Conservation (phyloP, 108 stramenopile genomes). For the Phaeodactylum tricornutum region DNA sequence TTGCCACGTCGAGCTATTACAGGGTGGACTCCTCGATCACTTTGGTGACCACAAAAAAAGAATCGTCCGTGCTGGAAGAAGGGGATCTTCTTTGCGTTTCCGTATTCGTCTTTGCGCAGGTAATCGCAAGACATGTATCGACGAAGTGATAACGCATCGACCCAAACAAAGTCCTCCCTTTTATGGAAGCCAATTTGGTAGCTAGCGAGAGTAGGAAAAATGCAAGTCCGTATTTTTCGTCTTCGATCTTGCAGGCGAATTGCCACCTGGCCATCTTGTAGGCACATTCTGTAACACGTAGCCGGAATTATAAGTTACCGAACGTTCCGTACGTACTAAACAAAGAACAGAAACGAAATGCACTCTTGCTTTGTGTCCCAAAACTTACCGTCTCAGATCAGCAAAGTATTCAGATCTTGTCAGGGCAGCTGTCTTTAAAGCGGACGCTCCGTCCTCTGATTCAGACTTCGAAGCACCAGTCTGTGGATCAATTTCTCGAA, state of each 20-base stretch:
- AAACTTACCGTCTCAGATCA: not conserved
- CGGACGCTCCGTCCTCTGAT: not conserved
- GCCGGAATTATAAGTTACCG: not conserved
- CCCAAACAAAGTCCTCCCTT: slow-evolving; percentile 37
- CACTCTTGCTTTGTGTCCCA: not conserved
- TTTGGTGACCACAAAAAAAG: slow-evolving; percentile 51
- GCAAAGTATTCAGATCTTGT: not conserved
- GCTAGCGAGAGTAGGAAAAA: slow-evolving; percentile 8
- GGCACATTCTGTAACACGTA: slow-evolving; percentile 15
- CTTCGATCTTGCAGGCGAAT: slow-evolving; percentile 18
- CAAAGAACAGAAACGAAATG: not conserved
- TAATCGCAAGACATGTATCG: slow-evolving; percentile 41
- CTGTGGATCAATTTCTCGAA: too few species aligned
- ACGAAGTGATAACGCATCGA: slow-evolving; percentile 34
- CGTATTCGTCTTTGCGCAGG: slow-evolving; percentile 25
- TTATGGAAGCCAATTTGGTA: slow-evolving; percentile 6
- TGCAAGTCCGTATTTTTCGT: slow-evolving; percentile 20
- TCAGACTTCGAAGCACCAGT: too few species aligned
- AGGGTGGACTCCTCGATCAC: slow-evolving; percentile 30
- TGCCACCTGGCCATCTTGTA: slow-evolving; percentile 12
- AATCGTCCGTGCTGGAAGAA: slow-evolving; percentile 17
- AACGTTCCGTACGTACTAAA: not conserved
- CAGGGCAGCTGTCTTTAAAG: not conserved
- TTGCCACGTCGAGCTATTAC: slow-evolving; percentile 39
- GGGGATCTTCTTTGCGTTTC: not conserved